Evolutionary conservation across 495 filamentous ascomycete genomes (phyloP).

Genomic region (Penicillium simplicissimum): DNA sequence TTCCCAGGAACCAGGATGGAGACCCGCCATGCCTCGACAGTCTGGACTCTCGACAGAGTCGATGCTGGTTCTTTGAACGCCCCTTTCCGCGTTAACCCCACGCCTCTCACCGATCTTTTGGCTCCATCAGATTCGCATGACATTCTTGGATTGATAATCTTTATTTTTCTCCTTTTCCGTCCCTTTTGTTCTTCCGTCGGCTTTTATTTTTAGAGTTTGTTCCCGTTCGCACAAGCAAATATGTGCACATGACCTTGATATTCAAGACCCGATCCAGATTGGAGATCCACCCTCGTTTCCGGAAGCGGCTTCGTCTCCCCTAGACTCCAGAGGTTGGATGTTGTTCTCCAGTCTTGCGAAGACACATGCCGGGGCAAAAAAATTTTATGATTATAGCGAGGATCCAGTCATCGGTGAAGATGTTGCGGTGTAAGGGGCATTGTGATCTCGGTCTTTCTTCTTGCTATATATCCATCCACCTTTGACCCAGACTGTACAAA

Average conservation of each 20-base stretch:
- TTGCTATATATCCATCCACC: not conserved
- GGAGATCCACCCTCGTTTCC: not conserved
- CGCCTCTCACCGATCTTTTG: conserved; percentile 2
- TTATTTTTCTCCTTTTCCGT: not conserved
- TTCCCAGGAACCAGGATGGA: not conserved
- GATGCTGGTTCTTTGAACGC: not conserved
- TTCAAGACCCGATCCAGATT: not conserved
- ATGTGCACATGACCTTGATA: conserved; percentile 6
- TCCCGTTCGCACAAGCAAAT: not conserved
- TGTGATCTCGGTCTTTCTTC: not conserved
- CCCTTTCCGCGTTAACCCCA: not conserved
- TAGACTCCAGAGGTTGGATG: not conserved
- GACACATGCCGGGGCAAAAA: not conserved
- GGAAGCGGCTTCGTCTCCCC: not conserved
- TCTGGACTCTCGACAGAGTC: not conserved
- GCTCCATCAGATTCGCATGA: not conserved
- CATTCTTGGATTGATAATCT: not conserved
- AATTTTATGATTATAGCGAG: not conserved
- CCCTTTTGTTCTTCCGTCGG: not conserved
- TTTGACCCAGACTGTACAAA: not conserved
- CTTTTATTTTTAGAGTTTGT: not conserved
- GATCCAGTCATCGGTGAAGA: not conserved
- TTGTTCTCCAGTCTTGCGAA: not conserved
- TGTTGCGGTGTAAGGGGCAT: conserved; percentile 2
- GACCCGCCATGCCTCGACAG: not conserved